phyloP scores from a whole-genome alignment of 2,329 filamentous ascomycete species.

The Pezicula carpinea region DNA sequence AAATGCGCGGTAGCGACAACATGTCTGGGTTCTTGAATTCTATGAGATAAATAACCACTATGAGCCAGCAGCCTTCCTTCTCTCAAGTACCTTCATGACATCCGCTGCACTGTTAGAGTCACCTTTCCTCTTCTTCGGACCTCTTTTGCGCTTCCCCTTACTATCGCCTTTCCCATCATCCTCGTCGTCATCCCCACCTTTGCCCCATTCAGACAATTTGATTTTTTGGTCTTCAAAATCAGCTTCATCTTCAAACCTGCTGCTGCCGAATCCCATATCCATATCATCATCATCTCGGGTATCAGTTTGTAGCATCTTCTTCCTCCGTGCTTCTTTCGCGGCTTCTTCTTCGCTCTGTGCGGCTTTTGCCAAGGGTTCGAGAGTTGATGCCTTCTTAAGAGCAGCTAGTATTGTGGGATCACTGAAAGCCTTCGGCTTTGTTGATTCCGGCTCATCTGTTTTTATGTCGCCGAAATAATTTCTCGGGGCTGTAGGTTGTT shows the following conservation, averaged over 20 bases:
- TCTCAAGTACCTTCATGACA: constrained; percentile 73
- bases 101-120: constrained; percentile 75
- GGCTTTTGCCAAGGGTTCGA: constrained; percentile 42
- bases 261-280: constrained; percentile 91
- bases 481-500: constrained; percentile 32
- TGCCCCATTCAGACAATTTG: constrained; percentile 64
- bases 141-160: constrained; percentile 61
- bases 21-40: neutral
- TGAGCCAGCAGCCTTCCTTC: constrained; percentile 25
- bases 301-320: constrained; percentile 67
- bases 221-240: constrained; percentile 66
- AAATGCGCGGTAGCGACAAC: neutral
- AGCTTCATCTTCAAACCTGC: constrained; percentile 81
- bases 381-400: constrained; percentile 74
- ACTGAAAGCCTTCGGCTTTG: constrained; percentile 48
- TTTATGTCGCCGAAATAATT: constrained; percentile 62
- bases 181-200: constrained; percentile 41
- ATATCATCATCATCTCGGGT: constrained; percentile 85
- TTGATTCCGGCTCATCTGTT: constrained; percentile 32
- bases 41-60: neutral
- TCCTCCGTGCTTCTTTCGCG: constrained; percentile 63
- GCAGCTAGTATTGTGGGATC: constrained; percentile 80
- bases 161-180: constrained; percentile 38
- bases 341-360: constrained; percentile 39
- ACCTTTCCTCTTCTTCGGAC: constrained; percentile 70